Evolutionary conservation across 208 protist species (phyloP), one percentile per base, ranked within the genome.

Genomic region (Leptomonas seymouri): DNA sequence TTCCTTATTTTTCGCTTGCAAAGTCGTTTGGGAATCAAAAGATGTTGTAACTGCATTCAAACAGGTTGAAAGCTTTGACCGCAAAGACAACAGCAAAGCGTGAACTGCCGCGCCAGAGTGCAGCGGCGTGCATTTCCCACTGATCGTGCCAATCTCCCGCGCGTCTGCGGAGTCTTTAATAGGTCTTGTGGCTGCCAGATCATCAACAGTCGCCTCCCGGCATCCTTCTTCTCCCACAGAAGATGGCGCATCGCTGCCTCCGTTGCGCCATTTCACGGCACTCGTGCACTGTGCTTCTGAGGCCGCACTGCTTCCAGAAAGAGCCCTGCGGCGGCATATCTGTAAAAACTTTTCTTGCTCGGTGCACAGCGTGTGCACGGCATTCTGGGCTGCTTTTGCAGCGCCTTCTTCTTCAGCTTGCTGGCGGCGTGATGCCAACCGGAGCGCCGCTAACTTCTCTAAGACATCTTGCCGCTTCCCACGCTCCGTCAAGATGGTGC

Each of bases 371-470:
- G 12, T 15, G 3, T 12, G 21, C 23, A 54, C 18, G 7, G 62
- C 71, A 21, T 64, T 62, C 5, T 39, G 42, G 1, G 36, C 44
- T 23, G 71, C 71, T 1, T 21, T 14, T 9, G 7, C 55, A 23
- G 49, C 71, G 1, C 71, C 71, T 8, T 42, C 45, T 18, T 60
- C 57, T 15, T 61, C 21, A 15, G 56, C 71, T 30, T 53, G 53
- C 6, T 21, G 44, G 25, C 41, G 48, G 16, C 42, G 54, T 1
- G 30, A 18, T 12, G 45, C 21, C 2, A 20, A 16, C 14, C n/a
- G 28, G 1, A 30, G 28, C 1, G 3, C 14, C 14, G 20, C 34
- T 0, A 59, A 39, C 2, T 44, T 42, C 12, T 23, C 41, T 23
- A 18, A 34, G 18, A 51, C 5, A 25, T 59, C 55, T n/a, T 61